Evolutionary conservation across 805 yeast genomes (phyloP).

Genomic region (Pachysolen tannophilus): DNA sequence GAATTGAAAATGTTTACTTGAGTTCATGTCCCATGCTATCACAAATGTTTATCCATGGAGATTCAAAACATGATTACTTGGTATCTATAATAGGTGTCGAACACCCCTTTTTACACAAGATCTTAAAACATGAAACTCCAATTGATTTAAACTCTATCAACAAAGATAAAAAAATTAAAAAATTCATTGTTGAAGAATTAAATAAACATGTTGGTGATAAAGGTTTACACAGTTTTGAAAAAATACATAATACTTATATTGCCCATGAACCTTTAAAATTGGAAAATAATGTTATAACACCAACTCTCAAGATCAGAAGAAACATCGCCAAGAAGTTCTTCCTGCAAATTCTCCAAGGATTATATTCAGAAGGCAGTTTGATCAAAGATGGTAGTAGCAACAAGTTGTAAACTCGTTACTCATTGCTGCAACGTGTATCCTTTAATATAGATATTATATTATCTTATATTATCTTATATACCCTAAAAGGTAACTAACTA

Average conservation of each 20-base stretch:
- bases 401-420: not conserved
- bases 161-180: constrained; percentile 13
- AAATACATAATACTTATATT: constrained; percentile 43
- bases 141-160: constrained; percentile 1
- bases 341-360: not conserved
- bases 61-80: constrained; percentile 44
- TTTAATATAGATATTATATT: not conserved
- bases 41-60: constrained; percentile 60
- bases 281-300: constrained; percentile 56
- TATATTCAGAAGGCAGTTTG: constrained; percentile 10
- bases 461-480: not conserved
- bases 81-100: constrained; percentile 62
- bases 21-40: constrained; percentile 33
- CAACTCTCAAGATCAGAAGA: constrained; percentile 46
- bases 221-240: constrained; percentile 55
- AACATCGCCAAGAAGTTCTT: constrained; percentile 7
- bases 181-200: constrained; percentile 24
- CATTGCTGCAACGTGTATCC: not conserved
- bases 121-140: not conserved
- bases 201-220: constrained; percentile 26
- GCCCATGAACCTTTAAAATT: constrained; percentile 53
- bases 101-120: not conserved
- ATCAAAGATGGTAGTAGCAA: constrained; percentile 1
- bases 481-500: not conserved
- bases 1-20: constrained; percentile 57